Evolutionary conservation across 306 rosid species (phyloP), one percentile per base, ranked within the genome.

Genomic region (Cucurbita maxima): DNA sequence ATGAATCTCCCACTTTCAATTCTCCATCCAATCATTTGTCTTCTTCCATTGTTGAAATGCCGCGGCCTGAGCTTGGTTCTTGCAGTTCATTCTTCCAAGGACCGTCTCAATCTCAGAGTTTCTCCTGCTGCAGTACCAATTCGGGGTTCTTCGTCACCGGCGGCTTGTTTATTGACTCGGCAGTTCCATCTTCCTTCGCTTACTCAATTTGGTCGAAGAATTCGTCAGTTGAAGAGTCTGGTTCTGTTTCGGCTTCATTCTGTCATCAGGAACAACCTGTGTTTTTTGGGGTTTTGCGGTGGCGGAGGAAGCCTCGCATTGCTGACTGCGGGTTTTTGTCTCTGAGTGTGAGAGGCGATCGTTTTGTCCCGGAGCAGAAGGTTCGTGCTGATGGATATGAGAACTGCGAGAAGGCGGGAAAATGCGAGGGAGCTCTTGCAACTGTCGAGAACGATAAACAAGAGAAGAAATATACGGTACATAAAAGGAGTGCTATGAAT

Each of bases 91-190:
- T 13, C 14, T 41, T 72, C 0, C 75, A 66, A 1, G 83, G 76
- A 75, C 77, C 72, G 3, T 79, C 78, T 58, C 61, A 58, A 15
- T 73, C 68, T 50, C 81, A 72, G 3, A 70, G 54, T 81, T 62
- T 76, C 54, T 80, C 77, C 67, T 57, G 73, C 47, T 51, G 62
- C 13, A 76, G 5, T 71, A 66, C 84, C 14, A 82, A 78, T 75
- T 67, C 55, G 12, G 67, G 36, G 63, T 75, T 75, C 10, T 84
- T 82, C 61, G 47, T 76, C 40, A 58, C n/a, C 66, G 81, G 89
- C 15, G 97, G 97, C 5, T 84, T 93, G 73, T 93, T 90, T 81
- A 91, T 88, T 9, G 98, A 93, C 4, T 82, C 90, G 55, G 16
- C 79, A 5, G 12, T 81, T 74, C 77, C 97, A 52, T 84, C 81